Evolutionary conservation across 441 rosid genomes (phyloP).

Genomic region (Aquilaria agallochum): DNA sequence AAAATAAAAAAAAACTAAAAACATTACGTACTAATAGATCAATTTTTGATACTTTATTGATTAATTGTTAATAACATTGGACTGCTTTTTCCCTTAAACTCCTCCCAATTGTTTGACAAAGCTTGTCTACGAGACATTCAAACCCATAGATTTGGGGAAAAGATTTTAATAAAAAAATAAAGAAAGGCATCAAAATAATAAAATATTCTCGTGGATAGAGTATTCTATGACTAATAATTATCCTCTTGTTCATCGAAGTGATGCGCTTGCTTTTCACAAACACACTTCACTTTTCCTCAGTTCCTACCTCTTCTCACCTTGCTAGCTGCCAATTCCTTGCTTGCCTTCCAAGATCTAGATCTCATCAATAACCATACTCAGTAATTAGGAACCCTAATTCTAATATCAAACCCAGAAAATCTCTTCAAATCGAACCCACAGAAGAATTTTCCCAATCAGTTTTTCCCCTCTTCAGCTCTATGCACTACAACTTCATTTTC

Average conservation of each 20-base stretch:
- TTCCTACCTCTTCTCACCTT: background rate
- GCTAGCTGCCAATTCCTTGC: constrained; percentile 11
- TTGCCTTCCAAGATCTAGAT: constrained; percentile 27
- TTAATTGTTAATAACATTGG: constrained; percentile 6
- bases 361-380: constrained; percentile 6
- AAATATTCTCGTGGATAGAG: constrained; percentile 1
- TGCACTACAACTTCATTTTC: constrained; percentile 21
- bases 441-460: background rate
- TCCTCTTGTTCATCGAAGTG: constrained; percentile 8
- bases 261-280: constrained; percentile 1
- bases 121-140: constrained; percentile 21
- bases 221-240: constrained; percentile 5
- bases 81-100: background rate
- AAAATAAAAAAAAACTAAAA: too few relatives aligned
- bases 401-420: too few relatives aligned
- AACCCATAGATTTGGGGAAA: constrained; percentile 12
- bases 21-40: too few relatives aligned
- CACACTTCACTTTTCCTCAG: constrained; percentile 16
- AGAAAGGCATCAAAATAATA: background rate
- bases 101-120: constrained; percentile 15
- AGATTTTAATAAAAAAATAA: background rate
- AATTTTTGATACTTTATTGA: too few relatives aligned
- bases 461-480: background rate
- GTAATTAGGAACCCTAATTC: too few relatives aligned
- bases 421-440: too few relatives aligned